Evolutionary conservation across 495 filamentous ascomycete species (phyloP).

Genomic region (Aspergillus biplanus): DNA sequence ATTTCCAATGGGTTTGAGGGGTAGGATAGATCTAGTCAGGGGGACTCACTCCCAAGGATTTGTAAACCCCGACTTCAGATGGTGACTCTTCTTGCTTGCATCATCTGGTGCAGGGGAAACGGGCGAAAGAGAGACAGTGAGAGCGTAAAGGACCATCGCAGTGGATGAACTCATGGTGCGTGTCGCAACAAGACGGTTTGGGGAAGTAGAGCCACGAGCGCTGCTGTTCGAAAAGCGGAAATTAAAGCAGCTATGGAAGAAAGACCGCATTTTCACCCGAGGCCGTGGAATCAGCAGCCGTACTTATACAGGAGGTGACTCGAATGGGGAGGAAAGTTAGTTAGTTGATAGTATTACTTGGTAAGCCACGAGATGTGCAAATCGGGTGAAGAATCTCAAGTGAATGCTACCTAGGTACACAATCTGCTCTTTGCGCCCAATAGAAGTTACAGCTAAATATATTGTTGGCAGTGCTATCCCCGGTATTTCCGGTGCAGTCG

Average conservation of each 20-base stretch:
- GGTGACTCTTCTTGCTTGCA: constrained; percentile 57
- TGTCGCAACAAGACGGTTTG: constrained; percentile 19
- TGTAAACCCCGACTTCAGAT: constrained; percentile 59
- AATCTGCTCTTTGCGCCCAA: too few species aligned
- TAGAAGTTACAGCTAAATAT: too few species aligned
- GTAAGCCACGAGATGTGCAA: too few species aligned
- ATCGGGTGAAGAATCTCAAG: too few species aligned
- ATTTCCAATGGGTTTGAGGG: too few species aligned
- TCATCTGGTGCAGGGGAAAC: constrained; percentile 56
- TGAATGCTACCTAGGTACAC: too few species aligned
- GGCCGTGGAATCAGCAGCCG: neutral
- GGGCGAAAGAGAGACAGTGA: constrained; percentile 52
- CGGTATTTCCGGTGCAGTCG: constrained; percentile 9
- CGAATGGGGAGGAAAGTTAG: too few species aligned
- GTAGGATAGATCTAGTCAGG: too few species aligned
- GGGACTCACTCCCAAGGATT: constrained; percentile 62
- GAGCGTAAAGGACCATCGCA: constrained; percentile 55
- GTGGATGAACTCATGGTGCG: constrained; percentile 50
- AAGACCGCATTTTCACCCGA: constrained; percentile 33
- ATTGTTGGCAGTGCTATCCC: neutral
- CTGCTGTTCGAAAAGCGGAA: constrained; percentile 23
- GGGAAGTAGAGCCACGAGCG: neutral
- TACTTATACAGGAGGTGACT: constrained; percentile 6
- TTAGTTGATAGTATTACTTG: too few species aligned
- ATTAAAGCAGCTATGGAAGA: constrained; percentile 30